A percentile compares a stretch with the other conserved stretches of the same genome.
These are phyloP conservation scores for Pseudonitzschia delicatissima DNA, from an alignment of 108 stramenopile genomes.

Conservation along the genomic window DNA sequence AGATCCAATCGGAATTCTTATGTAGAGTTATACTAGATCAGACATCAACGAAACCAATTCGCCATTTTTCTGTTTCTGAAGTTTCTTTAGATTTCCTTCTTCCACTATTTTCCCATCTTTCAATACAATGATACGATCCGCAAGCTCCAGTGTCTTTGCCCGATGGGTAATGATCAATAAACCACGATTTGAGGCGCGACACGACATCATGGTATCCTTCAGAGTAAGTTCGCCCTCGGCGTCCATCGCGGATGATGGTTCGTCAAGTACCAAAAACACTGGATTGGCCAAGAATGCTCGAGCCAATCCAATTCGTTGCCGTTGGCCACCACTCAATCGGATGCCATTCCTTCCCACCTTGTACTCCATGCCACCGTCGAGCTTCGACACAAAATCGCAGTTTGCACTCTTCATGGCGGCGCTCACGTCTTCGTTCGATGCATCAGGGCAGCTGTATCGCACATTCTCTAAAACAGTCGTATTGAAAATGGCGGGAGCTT, in stretches of 20 bases:
- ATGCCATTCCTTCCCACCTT: slow-evolving; percentile 84
- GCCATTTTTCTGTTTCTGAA: slow-evolving; percentile 39
- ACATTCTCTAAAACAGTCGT: slow-evolving; percentile 75
- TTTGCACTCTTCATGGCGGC: slow-evolving; percentile 58
- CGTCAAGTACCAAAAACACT: slow-evolving; percentile 84
- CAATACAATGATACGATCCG: slow-evolving; percentile 67
- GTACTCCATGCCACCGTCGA: slow-evolving; percentile 77
- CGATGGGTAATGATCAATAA: slow-evolving; percentile 77
- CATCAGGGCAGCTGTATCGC: slow-evolving; percentile 60
- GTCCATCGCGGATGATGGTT: slow-evolving; percentile 82
- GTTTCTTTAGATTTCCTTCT: slow-evolving; percentile 44
- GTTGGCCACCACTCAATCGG: slow-evolving; percentile 92
- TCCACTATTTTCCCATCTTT: slow-evolving; percentile 64
- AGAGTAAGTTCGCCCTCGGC: slow-evolving; percentile 74
- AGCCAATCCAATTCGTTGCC: slow-evolving; percentile 90
- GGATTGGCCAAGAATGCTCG: slow-evolving; percentile 93
- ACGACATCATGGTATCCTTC: slow-evolving; percentile 60
- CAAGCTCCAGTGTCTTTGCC: slow-evolving; percentile 57
- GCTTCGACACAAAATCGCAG: slow-evolving; percentile 65
- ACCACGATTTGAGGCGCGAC: slow-evolving; percentile 42
- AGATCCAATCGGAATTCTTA: no score
- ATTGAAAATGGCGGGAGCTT: slow-evolving; percentile 82
- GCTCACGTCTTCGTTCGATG: slow-evolving; percentile 46
- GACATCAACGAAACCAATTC: slow-evolving; percentile 63
- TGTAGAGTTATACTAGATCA: slow-evolving; percentile 35